These are phyloP conservation scores for Colletotrichum simmondsii DNA, from an alignment of 2,329 filamentous ascomycete genomes.

Conservation along the genomic window DNA sequence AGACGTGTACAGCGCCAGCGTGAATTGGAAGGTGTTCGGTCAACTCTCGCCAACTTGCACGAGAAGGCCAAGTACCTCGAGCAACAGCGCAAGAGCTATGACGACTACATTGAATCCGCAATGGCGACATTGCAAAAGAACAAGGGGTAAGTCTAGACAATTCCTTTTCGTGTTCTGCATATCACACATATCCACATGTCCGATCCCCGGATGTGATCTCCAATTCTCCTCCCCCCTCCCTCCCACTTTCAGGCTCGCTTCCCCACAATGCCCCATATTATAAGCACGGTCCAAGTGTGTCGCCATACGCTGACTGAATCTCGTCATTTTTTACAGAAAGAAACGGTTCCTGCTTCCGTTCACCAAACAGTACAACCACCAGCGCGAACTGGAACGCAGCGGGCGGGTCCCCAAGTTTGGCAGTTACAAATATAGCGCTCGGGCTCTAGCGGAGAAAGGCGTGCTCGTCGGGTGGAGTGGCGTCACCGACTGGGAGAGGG, in stretches of 20 bases:
- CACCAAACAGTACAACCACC: slow-evolving; percentile 98
- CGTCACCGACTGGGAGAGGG: slow-evolving; percentile 86
- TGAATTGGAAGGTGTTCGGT: slow-evolving; percentile 85
- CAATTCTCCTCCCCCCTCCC: not conserved
- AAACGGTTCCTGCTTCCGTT: slow-evolving; percentile 96
- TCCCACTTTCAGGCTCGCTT: too few relatives aligned
- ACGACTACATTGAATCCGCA: slow-evolving; percentile 98
- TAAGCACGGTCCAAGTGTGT: slow-evolving; percentile 31
- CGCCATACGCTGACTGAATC: slow-evolving; percentile 37
- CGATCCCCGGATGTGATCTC: slow-evolving; percentile 5
- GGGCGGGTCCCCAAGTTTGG: slow-evolving; percentile 95
- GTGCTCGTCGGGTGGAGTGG: slow-evolving; percentile 93
- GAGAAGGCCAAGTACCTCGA: slow-evolving; percentile 93
- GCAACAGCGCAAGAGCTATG: slow-evolving; percentile 95
- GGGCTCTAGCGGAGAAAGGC: slow-evolving; percentile 89
- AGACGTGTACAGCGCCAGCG: slow-evolving; percentile 90
- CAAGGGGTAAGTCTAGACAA: slow-evolving; percentile 73
- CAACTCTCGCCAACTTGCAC: slow-evolving; percentile 80
- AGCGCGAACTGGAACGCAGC: slow-evolving; percentile 91
- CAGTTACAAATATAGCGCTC: slow-evolving; percentile 95
- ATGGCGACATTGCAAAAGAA: slow-evolving; percentile 98
- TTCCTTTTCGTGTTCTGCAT: not conserved
- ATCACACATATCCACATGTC: not conserved
- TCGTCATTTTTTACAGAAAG: slow-evolving; percentile 65
- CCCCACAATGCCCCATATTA: slow-evolving; percentile 10